A percentile compares a stretch with the other conserved stretches of the same genome.
These are phyloP conservation scores for Wickerhamiella domercqiae DNA, from an alignment of 805 yeast species.

Conservation along the genomic window DNA sequence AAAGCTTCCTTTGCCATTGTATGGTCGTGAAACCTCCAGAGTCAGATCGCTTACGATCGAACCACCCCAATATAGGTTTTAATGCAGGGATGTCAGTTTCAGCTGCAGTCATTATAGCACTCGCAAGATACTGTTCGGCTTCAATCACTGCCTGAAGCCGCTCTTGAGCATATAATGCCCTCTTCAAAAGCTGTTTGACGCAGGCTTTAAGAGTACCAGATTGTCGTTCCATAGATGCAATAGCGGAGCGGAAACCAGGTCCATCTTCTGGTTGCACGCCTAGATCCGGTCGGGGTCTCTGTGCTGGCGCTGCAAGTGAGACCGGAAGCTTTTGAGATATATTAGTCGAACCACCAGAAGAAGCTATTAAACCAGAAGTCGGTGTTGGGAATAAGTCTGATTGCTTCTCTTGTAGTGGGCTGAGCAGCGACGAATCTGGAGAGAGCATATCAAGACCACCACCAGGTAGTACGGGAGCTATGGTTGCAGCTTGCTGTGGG, in stretches of 20 bases:
- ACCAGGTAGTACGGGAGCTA: no score
- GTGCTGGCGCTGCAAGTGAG: neutral
- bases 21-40: slow-evolving; percentile 18
- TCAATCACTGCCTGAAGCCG: slow-evolving; percentile 23
- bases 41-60: slow-evolving; percentile 8
- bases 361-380: neutral
- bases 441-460: slow-evolving; percentile 3
- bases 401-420: slow-evolving; percentile 3
- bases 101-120: slow-evolving; percentile 22
- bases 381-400: neutral
- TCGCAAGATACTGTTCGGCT: slow-evolving; percentile 22
- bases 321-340: neutral
- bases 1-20: slow-evolving; percentile 15
- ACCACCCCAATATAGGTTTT: slow-evolving; percentile 20
- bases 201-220: slow-evolving; percentile 23
- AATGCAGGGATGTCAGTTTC: slow-evolving; percentile 22
- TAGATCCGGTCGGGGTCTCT: slow-evolving; percentile 20
- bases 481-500: neutral
- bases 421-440: slow-evolving; percentile 5
- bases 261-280: slow-evolving; percentile 30
- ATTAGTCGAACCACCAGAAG: neutral
- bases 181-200: slow-evolving; percentile 26
- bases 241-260: slow-evolving; percentile 29
- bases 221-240: slow-evolving; percentile 26
- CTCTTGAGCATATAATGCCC: slow-evolving; percentile 22